A percentile compares a stretch with the other conserved stretches of the same genome.
phyloP scores from a whole-genome alignment of 2,329 filamentous ascomycete genomes.

The Fusarium sp. region DNA sequence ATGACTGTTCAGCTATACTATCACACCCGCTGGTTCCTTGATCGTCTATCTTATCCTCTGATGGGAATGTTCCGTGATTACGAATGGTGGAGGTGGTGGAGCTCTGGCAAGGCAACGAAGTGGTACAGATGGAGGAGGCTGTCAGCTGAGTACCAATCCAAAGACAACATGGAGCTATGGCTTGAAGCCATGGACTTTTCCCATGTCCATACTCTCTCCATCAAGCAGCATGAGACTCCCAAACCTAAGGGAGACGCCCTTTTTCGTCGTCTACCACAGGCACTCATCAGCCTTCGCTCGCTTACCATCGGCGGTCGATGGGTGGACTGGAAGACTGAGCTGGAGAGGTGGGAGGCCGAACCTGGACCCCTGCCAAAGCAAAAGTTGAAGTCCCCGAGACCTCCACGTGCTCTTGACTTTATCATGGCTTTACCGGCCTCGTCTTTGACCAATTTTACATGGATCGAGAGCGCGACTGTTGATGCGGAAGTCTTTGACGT shows the following conservation, averaged over 20 bases:
- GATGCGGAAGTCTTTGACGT: neutral
- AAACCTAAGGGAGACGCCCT: neutral
- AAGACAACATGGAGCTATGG: constrained; percentile 25
- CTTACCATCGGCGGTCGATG: constrained; percentile 3
- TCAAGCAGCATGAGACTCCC: neutral
- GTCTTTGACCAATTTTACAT: neutral
- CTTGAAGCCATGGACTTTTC: constrained; percentile 33
- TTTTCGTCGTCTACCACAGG: neutral
- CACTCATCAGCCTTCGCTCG: neutral
- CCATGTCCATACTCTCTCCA: constrained; percentile 8
- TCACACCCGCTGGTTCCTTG: neutral
- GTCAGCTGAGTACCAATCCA: neutral
- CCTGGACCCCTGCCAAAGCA: neutral
- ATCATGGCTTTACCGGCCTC: neutral
- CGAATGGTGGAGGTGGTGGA: neutral
- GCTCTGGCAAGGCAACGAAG: neutral
- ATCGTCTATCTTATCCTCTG: neutral
- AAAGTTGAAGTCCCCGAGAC: neutral
- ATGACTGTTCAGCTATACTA: constrained; percentile 4
- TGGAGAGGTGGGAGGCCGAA: neutral
- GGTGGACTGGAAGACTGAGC: neutral
- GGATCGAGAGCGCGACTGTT: neutral
- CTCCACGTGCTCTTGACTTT: neutral
- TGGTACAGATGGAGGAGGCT: constrained; percentile 8
- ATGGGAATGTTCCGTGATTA: neutral